These are phyloP conservation scores for Gamarada debralockiae DNA, from an alignment of 495 filamentous ascomycete genomes.

Conservation along the genomic window DNA sequence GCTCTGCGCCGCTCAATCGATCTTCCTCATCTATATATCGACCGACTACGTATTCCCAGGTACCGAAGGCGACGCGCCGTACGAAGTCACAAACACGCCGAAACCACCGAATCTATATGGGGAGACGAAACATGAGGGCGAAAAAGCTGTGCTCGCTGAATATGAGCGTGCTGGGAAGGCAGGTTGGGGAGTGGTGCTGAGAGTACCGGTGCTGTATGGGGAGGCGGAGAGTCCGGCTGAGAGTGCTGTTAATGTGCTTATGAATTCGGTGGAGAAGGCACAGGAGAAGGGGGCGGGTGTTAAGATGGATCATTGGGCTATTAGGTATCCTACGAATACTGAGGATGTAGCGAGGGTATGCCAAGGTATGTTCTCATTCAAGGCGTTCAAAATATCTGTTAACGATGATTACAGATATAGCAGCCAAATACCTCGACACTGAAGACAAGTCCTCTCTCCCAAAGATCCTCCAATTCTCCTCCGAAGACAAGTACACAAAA, in stretches of 20 bases:
- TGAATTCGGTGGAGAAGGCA: conserved; percentile 68
- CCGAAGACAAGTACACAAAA: conserved; percentile 85
- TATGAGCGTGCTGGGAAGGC: conserved; percentile 44
- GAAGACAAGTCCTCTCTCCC: conserved; percentile 50
- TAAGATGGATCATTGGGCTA: conserved; percentile 86
- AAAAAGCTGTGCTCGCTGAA: conserved; percentile 63
- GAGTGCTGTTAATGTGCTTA: conserved; percentile 78
- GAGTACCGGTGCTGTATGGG: conserved; percentile 90
- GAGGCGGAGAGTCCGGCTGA: conserved; percentile 57
- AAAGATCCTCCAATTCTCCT: conserved; percentile 77
- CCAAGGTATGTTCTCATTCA: conserved; percentile 36
- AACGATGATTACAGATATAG: conserved; percentile 42
- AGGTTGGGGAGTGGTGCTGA: conserved; percentile 64
- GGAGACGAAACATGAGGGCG: conserved; percentile 81
- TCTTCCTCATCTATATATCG: conserved; percentile 85
- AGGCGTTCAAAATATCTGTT: too few relatives aligned
- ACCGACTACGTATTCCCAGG: conserved; percentile 95
- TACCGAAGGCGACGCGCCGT: conserved; percentile 77
- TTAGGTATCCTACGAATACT: conserved; percentile 81
- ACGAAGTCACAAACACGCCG: conserved; percentile 59
- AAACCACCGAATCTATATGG: conserved; percentile 84
- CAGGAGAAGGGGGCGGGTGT: conserved; percentile 55
- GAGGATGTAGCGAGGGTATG: conserved; percentile 85
- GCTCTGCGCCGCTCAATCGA: conserved; percentile 55
- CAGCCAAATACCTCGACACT: conserved; percentile 57